A percentile compares a stretch with the other conserved stretches of the same genome.
These are phyloP conservation scores for Neurospora terricola DNA, from an alignment of 495 filamentous ascomycete genomes.

Conservation along the genomic window DNA sequence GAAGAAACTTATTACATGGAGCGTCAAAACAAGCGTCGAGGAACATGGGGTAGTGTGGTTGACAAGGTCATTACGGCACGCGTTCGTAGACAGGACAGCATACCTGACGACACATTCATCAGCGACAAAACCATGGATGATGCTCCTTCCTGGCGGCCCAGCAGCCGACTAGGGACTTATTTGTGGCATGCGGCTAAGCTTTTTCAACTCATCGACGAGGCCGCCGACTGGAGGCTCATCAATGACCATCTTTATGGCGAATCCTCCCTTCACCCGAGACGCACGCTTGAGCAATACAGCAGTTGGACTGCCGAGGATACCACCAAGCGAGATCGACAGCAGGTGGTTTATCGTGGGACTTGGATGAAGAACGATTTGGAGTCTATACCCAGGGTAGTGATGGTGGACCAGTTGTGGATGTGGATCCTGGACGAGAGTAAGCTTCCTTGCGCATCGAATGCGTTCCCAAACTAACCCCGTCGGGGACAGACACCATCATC, in stretches of 20 bases:
- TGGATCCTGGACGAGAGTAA: conserved; percentile 51
- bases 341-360: conserved; percentile 14
- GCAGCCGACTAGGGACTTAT: conserved; percentile 13
- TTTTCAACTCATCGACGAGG: conserved; percentile 19
- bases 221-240: conserved; percentile 18
- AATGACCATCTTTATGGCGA: conserved; percentile 14
- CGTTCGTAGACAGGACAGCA: not conserved
- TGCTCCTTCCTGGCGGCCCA: conserved; percentile 13
- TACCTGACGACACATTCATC: not conserved
- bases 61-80: conserved; percentile 7
- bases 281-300: conserved; percentile 15
- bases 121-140: conserved; percentile 1
- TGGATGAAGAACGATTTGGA: conserved; percentile 12
- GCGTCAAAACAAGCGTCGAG: conserved; percentile 12
- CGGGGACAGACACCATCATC: conserved; percentile 43
- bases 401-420: conserved; percentile 70
- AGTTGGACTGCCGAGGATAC: conserved; percentile 15
- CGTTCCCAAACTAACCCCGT: not conserved
- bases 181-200: conserved; percentile 18
- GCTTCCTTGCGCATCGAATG: not conserved
- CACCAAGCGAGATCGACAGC: conserved; percentile 11
- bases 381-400: conserved; percentile 52
- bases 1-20: conserved; percentile 12
- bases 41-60: conserved; percentile 17
- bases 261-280: conserved; percentile 9